These are phyloP conservation scores for Apiotrichum brassicae DNA, from an alignment of 1,284 basidiomycete genomes.

Conservation along the genomic window DNA sequence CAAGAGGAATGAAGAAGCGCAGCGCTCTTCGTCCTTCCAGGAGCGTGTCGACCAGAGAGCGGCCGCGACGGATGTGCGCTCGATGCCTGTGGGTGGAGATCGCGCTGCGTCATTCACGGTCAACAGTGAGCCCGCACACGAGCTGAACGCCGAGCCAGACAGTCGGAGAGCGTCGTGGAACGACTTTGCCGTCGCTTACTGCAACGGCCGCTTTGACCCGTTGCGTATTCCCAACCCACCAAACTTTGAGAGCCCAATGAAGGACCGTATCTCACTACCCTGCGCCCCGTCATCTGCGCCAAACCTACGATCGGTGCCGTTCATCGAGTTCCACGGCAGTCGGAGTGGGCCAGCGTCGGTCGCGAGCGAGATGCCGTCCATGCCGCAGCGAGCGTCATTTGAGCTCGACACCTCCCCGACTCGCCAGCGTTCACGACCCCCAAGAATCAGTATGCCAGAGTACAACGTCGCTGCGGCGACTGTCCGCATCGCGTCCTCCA, in stretches of 20 bases:
- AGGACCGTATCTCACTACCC: no score
- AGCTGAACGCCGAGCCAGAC: background rate
- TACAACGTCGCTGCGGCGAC: constrained; percentile 62
- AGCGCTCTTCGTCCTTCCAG: background rate
- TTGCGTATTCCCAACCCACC: constrained; percentile 59
- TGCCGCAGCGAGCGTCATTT: constrained; percentile 15
- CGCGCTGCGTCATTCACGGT: background rate
- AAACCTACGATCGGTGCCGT: background rate
- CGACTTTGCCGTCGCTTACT: constrained; percentile 67
- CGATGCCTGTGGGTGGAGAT: background rate
- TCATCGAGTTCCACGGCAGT: no score
- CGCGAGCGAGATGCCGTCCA: background rate
- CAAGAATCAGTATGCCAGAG: constrained; percentile 28
- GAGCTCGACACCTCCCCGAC: constrained; percentile 18
- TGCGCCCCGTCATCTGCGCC: background rate
- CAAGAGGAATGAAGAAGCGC: background rate
- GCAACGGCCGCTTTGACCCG: constrained; percentile 72
- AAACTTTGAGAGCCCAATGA: background rate
- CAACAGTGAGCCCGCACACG: background rate
- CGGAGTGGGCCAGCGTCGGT: background rate
- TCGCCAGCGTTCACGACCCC: constrained; percentile 9
- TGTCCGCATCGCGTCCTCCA: constrained; percentile 63
- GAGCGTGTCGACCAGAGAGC: background rate
- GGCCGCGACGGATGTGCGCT: no score
- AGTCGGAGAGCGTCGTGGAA: constrained; percentile 51